Evolutionary conservation across 73 alveolate genomes (phyloP).

Genomic region (Paraurostyla sp.): DNA sequence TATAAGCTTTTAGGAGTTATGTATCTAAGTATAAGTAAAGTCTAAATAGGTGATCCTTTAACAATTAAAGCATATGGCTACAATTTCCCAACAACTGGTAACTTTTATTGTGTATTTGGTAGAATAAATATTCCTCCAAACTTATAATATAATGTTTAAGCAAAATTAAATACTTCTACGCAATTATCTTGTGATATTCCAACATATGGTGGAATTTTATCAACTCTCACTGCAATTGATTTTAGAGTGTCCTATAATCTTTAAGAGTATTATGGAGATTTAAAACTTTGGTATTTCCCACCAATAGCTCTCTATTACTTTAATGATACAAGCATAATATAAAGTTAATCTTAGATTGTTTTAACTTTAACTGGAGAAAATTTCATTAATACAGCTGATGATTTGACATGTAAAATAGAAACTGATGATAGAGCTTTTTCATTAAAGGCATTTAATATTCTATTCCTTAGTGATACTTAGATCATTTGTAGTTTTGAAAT

Average conservation of each 20-base stretch:
- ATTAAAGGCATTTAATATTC: slow-evolving; percentile 14
- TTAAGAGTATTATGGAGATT: slow-evolving; percentile 54
- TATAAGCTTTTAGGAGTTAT: not conserved
- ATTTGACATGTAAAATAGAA: not conserved
- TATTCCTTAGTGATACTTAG: not conserved
- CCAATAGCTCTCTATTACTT: not conserved
- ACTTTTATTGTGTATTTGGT: slow-evolving; percentile 27
- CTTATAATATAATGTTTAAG: not conserved
- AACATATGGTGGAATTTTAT: slow-evolving; percentile 3
- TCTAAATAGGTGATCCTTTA: not conserved
- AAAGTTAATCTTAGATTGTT: not conserved
- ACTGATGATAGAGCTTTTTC: not conserved
- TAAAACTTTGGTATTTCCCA: slow-evolving; percentile 21
- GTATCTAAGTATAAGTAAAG: not conserved
- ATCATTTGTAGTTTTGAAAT: slow-evolving; percentile 27
- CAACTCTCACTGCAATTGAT: slow-evolving; percentile 17
- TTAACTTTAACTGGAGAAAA: not conserved
- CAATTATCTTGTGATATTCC: slow-evolving; percentile 36
- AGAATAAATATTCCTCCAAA: not conserved
- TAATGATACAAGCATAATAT: not conserved
- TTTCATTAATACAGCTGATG: slow-evolving; percentile 42
- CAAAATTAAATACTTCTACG: not conserved
- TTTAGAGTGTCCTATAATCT: slow-evolving; percentile 41
- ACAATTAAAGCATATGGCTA: slow-evolving; percentile 4
- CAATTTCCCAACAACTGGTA: slow-evolving; percentile 34